Evolutionary conservation across 495 filamentous ascomycete species (phyloP), one percentile per base, ranked within the genome.

Genomic region (Apiosordaria backusii): DNA sequence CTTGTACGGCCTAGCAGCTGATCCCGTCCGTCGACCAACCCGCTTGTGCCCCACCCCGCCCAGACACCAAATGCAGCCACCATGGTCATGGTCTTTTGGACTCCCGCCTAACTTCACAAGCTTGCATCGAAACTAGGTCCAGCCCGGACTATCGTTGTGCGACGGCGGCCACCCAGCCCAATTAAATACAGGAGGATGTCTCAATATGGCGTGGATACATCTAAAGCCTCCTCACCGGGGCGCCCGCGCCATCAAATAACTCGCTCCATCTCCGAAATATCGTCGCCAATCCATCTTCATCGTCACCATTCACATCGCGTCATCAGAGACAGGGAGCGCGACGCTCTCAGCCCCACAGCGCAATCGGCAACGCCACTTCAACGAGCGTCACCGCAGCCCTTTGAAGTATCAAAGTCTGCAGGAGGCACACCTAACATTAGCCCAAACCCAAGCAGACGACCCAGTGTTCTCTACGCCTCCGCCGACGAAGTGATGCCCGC

Each of bases 221-320:
- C 68, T 21, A 75, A 71, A 60, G 57, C 72, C 21, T 70, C 74
- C 58, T 77, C 79, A 24, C 75, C 79, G 59, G 73, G 76, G 26
- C 79, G 77, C 57, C 77, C 80, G 52, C 76, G 78, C 55, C 83
- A 85, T 65, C 78, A 81, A 64, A 75, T 83, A 55, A 77, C 75
- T 60, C 79, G 80, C 13, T 84, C 82, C 40, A 81, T 83, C 59
- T 77, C 78, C 60, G 82, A 86, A 66, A 69, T 82, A 59, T 81
- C 83, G 35, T 77, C 79, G 35, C 75, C 82, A n/a, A 75, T 81
- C 67, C 79, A 77, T 63, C 73, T 77, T 50, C 77, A 78, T 62
- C 79, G 81, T 54, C 79, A 80, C 68, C 75, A 80, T 65, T 72
- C 77, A 58, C 35, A 79, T 71, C 62, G 74, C 63, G 68, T 40